Evolutionary conservation across 208 protist species (phyloP).

Genomic region (Wallacemonas rigidus): DNA sequence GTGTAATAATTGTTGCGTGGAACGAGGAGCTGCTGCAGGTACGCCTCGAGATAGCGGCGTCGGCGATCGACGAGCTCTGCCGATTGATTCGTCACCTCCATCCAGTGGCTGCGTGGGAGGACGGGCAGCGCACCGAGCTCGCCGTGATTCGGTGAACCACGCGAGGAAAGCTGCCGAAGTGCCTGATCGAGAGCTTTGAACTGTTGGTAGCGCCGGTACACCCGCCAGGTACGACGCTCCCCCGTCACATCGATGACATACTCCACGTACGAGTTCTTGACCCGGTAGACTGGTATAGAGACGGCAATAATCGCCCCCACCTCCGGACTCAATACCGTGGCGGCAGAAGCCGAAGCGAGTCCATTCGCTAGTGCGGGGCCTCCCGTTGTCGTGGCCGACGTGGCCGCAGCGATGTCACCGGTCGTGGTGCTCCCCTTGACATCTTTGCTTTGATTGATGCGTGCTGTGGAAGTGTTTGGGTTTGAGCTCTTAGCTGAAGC

Average conservation of each 20-base stretch:
- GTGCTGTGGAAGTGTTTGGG: background rate
- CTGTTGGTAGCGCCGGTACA: slow-evolving; percentile 85
- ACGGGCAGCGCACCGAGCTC: slow-evolving; percentile 80
- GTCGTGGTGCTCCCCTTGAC: too few relatives aligned
- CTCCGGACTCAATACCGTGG: background rate
- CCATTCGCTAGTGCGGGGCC: too few relatives aligned
- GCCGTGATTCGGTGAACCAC: slow-evolving; percentile 42
- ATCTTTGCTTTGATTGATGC: too few relatives aligned
- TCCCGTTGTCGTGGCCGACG: too few relatives aligned
- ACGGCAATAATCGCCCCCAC: slow-evolving; percentile 41
- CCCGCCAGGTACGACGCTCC: slow-evolving; percentile 48
- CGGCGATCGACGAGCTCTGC: slow-evolving; percentile 78
- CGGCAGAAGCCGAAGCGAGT: too few relatives aligned
- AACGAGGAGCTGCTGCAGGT: slow-evolving; percentile 84
- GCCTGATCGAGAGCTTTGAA: slow-evolving; percentile 75
- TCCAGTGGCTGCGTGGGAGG: slow-evolving; percentile 80
- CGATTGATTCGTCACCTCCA: slow-evolving; percentile 88
- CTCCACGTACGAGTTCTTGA: slow-evolving; percentile 69
- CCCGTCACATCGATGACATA: slow-evolving; percentile 72
- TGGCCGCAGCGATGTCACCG: too few relatives aligned
- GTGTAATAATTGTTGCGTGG: slow-evolving; percentile 80
- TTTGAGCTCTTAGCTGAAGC: background rate
- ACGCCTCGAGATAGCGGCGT: slow-evolving; percentile 78
- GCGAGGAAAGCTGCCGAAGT: slow-evolving; percentile 55
- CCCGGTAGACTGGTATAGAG: slow-evolving; percentile 62